Conservation (phyloP, 1,284 basidiomycete species). For the Moesziomyces sp. region DNA sequence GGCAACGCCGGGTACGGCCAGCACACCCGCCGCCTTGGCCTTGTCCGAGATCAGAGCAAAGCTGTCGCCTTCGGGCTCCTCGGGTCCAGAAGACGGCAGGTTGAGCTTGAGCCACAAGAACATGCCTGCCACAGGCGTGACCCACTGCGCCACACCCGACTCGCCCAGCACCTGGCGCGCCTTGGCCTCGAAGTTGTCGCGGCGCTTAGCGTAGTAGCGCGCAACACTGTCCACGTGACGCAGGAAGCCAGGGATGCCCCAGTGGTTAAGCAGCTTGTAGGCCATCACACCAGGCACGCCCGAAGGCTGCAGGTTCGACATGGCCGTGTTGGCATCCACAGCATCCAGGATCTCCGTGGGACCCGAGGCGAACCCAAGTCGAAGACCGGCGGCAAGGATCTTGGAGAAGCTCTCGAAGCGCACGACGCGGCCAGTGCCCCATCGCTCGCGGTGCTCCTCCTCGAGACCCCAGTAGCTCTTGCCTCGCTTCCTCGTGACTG, state of each 20-base stretch:
- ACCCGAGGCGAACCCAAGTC: slow-evolving; percentile 82
- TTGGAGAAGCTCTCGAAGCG: slow-evolving; percentile 74
- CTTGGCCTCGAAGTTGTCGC: slow-evolving; percentile 82
- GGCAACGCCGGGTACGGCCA: slow-evolving; percentile 81
- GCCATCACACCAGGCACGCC: slow-evolving; percentile 80
- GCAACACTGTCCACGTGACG: slow-evolving; percentile 78
- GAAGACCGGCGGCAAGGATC: slow-evolving; percentile 67
- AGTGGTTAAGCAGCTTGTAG: slow-evolving; percentile 77
- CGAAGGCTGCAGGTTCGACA: slow-evolving; percentile 79
- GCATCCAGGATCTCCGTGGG: slow-evolving; percentile 79
- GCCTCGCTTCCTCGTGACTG: slow-evolving; percentile 45
- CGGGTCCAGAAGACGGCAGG: slow-evolving; percentile 46
- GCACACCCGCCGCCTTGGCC: slow-evolving; percentile 82
- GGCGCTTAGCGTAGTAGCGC: slow-evolving; percentile 80
- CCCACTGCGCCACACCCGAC: slow-evolving; percentile 72
- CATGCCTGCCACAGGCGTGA: slow-evolving; percentile 81
- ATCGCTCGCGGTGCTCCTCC: slow-evolving; percentile 50
- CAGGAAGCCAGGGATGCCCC: slow-evolving; percentile 77
- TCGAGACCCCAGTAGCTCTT: slow-evolving; percentile 64
- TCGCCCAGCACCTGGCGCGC: slow-evolving; percentile 78
- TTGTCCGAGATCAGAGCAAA: slow-evolving; percentile 80
- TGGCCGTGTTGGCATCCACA: slow-evolving; percentile 77
- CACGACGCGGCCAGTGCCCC: slow-evolving; percentile 62
- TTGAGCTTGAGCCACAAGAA: slow-evolving; percentile 67
- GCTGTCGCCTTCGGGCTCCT: slow-evolving; percentile 74